Evolutionary conservation across 2,329 filamentous ascomycete species (phyloP).

Genomic region (Fusarium sp.): DNA sequence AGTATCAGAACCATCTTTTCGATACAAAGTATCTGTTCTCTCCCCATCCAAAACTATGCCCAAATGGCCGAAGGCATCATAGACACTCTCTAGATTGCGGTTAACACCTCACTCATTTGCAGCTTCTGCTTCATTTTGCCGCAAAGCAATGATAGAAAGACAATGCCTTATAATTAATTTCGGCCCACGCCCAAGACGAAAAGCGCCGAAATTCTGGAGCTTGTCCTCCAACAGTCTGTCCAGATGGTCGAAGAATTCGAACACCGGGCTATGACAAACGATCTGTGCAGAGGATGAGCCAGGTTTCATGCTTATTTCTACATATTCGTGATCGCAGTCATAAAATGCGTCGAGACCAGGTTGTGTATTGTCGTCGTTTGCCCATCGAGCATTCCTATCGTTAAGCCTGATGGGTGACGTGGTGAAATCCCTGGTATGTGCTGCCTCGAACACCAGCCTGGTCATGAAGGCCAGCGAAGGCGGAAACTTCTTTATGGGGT

Average conservation of each 20-base stretch:
- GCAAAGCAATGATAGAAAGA: not conserved
- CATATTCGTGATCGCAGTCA: not conserved
- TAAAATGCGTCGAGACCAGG: not conserved
- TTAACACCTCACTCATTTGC: too few species aligned
- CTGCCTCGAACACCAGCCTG: not conserved
- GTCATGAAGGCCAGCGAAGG: not conserved
- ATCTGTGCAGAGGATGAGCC: not conserved
- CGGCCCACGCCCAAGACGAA: rapidly evolving
- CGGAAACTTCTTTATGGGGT: not conserved
- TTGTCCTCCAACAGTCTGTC: not conserved
- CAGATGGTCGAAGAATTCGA: not conserved
- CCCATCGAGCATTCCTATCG: not conserved
- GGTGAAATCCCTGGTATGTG: not conserved
- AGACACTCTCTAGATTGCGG: not conserved
- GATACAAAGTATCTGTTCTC: not conserved
- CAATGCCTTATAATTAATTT: not conserved
- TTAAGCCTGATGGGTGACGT: not conserved
- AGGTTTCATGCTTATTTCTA: not conserved
- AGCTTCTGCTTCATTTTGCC: not conserved
- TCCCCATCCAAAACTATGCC: not conserved
- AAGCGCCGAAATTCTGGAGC: rapidly evolving
- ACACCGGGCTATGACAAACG: not conserved
- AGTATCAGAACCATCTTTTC: not conserved
- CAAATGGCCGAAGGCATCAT: not conserved
- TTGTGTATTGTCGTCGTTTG: not conserved